Percentiles rank a stretch among this genome's conserved stretches.
Conservation (phyloP, 768 basidiomycete genomes). For the Chlorophyllum brunneum region DNA sequence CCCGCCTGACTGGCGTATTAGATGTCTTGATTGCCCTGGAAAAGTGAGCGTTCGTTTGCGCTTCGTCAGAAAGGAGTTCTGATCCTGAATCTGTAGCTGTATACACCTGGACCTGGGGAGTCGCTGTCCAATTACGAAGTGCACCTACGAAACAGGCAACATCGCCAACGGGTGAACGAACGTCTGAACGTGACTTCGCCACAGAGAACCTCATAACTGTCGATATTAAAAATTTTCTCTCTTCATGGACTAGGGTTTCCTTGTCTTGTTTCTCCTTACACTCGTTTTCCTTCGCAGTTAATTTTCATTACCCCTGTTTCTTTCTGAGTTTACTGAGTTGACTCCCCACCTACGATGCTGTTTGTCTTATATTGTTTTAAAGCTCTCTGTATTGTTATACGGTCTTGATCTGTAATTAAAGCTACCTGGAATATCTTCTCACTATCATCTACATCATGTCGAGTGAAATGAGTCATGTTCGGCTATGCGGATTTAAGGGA, state of each 20-base stretch:
- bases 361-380: constrained; percentile 17
- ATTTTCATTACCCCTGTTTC: constrained; percentile 6
- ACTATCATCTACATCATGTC: neutral
- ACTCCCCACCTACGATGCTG: constrained; percentile 14
- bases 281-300: constrained; percentile 12
- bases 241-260: constrained; percentile 6
- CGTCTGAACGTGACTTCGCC: constrained; percentile 31
- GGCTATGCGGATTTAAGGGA: no score
- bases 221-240: constrained; percentile 7
- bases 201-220: constrained; percentile 12
- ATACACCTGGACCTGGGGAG: constrained; percentile 87
- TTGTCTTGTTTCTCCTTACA: constrained; percentile 5
- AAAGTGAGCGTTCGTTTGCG: constrained; percentile 52
- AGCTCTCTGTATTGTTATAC: constrained; percentile 34
- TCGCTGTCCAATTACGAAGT: constrained; percentile 89
- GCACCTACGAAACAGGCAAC: constrained; percentile 83
- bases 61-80: constrained; percentile 1
- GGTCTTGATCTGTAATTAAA: constrained; percentile 26
- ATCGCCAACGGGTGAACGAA: constrained; percentile 69
- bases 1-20: constrained; percentile 85
- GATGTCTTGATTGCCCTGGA: constrained; percentile 89
- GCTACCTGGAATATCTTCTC: constrained; percentile 18
- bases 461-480: neutral
- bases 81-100: constrained; percentile 48
- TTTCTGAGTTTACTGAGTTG: constrained; percentile 13